A percentile compares a stretch with the other conserved stretches of the same genome.
These are phyloP conservation scores for Vitis labrusca DNA, from an alignment of 164 flowering plant genomes.

Conservation along the genomic window DNA sequence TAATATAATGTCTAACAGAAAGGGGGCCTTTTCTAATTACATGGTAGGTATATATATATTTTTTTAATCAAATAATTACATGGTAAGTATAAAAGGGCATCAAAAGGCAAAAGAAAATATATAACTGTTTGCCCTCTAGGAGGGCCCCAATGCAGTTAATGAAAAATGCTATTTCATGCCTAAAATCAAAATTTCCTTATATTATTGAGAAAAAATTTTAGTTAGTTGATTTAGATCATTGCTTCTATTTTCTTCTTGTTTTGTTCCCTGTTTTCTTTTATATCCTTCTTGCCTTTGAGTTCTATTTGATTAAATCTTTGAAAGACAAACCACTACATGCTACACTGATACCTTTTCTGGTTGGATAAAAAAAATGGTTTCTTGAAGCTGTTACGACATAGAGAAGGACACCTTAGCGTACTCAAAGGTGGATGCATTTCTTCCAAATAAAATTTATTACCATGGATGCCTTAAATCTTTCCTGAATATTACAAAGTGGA, in stretches of 20 bases:
- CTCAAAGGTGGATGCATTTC: slow-evolving; percentile 83
- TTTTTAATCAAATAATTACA: no score
- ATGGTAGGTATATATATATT: no score
- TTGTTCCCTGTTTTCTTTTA: background rate
- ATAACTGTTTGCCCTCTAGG: no score
- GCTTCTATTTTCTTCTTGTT: background rate
- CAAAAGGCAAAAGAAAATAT: no score
- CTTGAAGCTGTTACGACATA: slow-evolving; percentile 74
- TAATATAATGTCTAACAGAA: no score
- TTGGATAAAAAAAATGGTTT: background rate
- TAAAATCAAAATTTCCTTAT: background rate
- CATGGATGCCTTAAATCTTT: slow-evolving; percentile 95
- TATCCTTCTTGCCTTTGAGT: slow-evolving; percentile 1
- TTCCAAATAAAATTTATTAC: slow-evolving; percentile 76
- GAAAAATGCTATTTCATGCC: no score
- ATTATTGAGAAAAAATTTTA: background rate
- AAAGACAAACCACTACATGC: background rate
- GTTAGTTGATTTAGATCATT: background rate
- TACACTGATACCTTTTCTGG: background rate
- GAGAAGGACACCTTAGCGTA: slow-evolving; percentile 87
- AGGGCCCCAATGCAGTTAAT: no score
- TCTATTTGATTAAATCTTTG: background rate
- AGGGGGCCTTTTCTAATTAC: no score
- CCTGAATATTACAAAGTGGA: slow-evolving; percentile 92
- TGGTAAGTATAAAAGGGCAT: no score